Conservation (phyloP, 1,284 basidiomycete genomes). For the Moniliella sp. region DNA sequence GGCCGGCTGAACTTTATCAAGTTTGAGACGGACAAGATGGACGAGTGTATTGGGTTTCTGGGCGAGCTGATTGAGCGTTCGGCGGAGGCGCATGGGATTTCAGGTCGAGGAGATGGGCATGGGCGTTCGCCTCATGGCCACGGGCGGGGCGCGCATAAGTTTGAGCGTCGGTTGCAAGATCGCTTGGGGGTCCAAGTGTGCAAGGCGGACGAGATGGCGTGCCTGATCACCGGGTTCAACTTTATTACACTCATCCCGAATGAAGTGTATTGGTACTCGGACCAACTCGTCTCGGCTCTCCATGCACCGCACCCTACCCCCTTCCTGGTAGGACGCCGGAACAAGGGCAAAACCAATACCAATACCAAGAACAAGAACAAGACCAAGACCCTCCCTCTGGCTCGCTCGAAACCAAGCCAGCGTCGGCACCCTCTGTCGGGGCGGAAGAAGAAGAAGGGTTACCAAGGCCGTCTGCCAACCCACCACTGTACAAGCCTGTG, state of each 20-base stretch:
- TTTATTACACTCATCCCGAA: slow-evolving; percentile 93
- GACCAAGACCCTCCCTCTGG: too few species aligned
- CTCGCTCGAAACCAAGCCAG: too few species aligned
- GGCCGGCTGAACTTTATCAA: slow-evolving; percentile 92
- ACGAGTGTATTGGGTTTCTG: slow-evolving; percentile 62
- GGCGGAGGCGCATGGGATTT: slow-evolving; percentile 63
- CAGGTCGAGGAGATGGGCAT: slow-evolving; percentile 71
- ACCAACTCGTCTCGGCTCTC: slow-evolving; percentile 53
- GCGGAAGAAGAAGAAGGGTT: too few species aligned
- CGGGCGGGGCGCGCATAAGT: slow-evolving; percentile 91
- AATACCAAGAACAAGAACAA: too few species aligned
- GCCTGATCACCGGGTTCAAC: slow-evolving; percentile 81
- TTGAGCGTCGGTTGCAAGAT: slow-evolving; percentile 58
- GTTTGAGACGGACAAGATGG: slow-evolving; percentile 77
- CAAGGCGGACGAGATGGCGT: slow-evolving; percentile 95
- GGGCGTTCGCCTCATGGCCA: slow-evolving; percentile 89
- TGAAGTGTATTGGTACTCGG: slow-evolving; percentile 96
- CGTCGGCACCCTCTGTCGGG: too few species aligned
- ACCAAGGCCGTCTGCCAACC: slow-evolving; percentile 72
- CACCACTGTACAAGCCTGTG: slow-evolving; percentile 67
- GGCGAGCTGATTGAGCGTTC: slow-evolving; percentile 65
- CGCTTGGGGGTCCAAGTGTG: slow-evolving; percentile 61
- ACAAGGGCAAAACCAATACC: too few species aligned
- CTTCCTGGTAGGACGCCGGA: too few species aligned
- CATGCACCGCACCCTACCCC: slow-evolving; percentile 14